phyloP scores from a whole-genome alignment of 768 basidiomycete genomes.

The Agaricus subrufescens region DNA sequence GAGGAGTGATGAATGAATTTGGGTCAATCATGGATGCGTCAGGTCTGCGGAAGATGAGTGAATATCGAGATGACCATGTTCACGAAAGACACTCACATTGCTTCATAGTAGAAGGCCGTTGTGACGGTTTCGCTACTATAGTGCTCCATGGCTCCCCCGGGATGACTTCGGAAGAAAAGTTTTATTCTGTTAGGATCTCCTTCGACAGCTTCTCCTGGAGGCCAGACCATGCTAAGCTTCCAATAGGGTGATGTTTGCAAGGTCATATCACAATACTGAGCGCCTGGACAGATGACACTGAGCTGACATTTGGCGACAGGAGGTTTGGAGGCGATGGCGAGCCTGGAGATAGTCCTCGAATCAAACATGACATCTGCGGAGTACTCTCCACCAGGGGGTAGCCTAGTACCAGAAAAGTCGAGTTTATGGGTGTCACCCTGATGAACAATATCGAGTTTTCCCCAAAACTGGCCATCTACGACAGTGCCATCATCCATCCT shows the following conservation, averaged over 20 bases:
- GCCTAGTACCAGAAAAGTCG: conserved; percentile 79
- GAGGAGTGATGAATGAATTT: conserved; percentile 70
- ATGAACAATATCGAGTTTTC: conserved; percentile 81
- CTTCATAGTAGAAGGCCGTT: conserved; percentile 84
- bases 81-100: conserved; percentile 46
- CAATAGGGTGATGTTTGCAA: conserved; percentile 68
- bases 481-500: conserved; percentile 86
- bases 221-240: conserved; percentile 76
- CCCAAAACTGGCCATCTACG: conserved; percentile 86
- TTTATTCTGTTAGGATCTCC: conserved; percentile 62
- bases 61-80: neutral
- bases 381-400: conserved; percentile 57
- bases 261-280: conserved; percentile 79
- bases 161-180: conserved; percentile 78
- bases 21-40: conserved; percentile 76
- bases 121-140: conserved; percentile 79
- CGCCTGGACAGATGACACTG: conserved; percentile 64
- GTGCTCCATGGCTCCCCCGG: conserved; percentile 83
- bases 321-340: conserved; percentile 71
- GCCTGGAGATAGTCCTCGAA: conserved; percentile 70
- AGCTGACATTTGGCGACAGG: conserved; percentile 73
- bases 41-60: conserved; percentile 44
- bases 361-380: conserved; percentile 71
- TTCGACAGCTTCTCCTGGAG: conserved; percentile 62
- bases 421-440: conserved; percentile 70